These are phyloP conservation scores for Aureobasidium sp. DNA, from an alignment of 2,329 filamentous ascomycete species.

Conservation along the genomic window DNA sequence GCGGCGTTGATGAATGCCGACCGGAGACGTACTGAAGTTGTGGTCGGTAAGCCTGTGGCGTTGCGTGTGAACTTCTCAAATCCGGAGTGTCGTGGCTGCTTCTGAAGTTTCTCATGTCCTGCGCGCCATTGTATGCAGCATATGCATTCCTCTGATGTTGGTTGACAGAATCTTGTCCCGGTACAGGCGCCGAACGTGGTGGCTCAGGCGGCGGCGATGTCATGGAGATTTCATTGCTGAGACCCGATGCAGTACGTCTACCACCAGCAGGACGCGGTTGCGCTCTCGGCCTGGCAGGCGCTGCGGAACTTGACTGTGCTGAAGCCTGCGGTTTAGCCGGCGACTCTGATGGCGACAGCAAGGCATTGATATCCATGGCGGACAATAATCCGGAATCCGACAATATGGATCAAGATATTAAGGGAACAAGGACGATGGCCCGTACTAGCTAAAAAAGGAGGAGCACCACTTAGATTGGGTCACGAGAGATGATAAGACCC, in stretches of 20 bases:
- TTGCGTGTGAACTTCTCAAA: slow-evolving; percentile 11
- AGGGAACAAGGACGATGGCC: not conserved
- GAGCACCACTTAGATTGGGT: not conserved
- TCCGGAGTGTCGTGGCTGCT: slow-evolving; percentile 11
- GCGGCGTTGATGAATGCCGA: slow-evolving; percentile 38
- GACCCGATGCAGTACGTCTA: slow-evolving; percentile 33
- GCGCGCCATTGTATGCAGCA: not conserved
- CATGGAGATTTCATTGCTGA: slow-evolving; percentile 35
- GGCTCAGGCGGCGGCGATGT: slow-evolving; percentile 17
- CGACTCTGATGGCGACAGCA: slow-evolving; percentile 42
- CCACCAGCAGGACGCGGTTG: slow-evolving; percentile 20
- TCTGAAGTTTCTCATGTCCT: slow-evolving; percentile 13
- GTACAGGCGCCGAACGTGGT: slow-evolving; percentile 12
- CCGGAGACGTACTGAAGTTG: slow-evolving; percentile 22
- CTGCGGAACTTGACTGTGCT: slow-evolving; percentile 27
- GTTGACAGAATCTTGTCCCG: not conserved
- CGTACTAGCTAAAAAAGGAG: slow-evolving; percentile 4
- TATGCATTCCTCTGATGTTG: slow-evolving; percentile 18
- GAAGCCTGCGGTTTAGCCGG: slow-evolving; percentile 31
- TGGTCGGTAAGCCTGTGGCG: slow-evolving; percentile 15
- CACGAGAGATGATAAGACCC: not conserved
- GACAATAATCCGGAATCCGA: not conserved
- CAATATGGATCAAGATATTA: not conserved
- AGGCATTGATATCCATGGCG: slow-evolving; percentile 43
- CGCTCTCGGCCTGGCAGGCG: slow-evolving; percentile 5